Evolutionary conservation across 352 stramenopile genomes (phyloP), one percentile per base, ranked within the genome.

Genomic region (Thalassiosira sp.): DNA sequence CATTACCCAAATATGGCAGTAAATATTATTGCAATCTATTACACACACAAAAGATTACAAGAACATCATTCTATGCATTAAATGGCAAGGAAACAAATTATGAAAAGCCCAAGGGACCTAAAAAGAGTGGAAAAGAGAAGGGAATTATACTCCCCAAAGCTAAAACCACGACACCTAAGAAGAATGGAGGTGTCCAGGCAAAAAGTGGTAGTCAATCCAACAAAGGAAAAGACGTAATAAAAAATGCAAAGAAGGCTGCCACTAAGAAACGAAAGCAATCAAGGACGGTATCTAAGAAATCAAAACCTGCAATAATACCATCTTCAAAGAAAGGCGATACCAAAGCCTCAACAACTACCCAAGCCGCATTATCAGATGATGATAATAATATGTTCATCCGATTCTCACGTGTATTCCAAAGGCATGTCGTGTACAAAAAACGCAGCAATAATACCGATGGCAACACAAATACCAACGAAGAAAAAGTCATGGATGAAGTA

Each of bases 351-450:
- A 10, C 31, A 37, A 10, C 31, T 37, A 8, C 3, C 3, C 3
- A 37, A 37, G 31, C 3, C 3, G 8, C 8, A 37, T 37, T 8
- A 37, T 37, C 31, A 3, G 31, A 37, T 37, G 31, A 8, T 8
- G 8, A 10, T 10, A 25, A 8, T 8, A 37, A 10, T 10, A 25
- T 48, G 6, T 71, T 67, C 61, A 74, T 81, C 7, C 72, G 65
- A 73, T 84, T 81, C 57, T 84, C 76, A 48, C 57, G 64, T 33
- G 65, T 74, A 13, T 84, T 81, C 22, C 76, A 84, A 66, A 33
- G 76, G n/a, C 76, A 84, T 42, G 70, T 80, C 1, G 69, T 77
- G 6, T 71, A 76, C 22, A 40, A 45, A 0, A n/a, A n/a, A n/a
- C n/a, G n/a, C n/a, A n/a, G n/a, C n/a, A n/a, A n/a, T n/a, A n/a